A percentile compares a stretch with the other conserved stretches of the same genome.
Evolutionary conservation across 345 rosid genomes (phyloP).

Genomic region (Adansonia digitata): DNA sequence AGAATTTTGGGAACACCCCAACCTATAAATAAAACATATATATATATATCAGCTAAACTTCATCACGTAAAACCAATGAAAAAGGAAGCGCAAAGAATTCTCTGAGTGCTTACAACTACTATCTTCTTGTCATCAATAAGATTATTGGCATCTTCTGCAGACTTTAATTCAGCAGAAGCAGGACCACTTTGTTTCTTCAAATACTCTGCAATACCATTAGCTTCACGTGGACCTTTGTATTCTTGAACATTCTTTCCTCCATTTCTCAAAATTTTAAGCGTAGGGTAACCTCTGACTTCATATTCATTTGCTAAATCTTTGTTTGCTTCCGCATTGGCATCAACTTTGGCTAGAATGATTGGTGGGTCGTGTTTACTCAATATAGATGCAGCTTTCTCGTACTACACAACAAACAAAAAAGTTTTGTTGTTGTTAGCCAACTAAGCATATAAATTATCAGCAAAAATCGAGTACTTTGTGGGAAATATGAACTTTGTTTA

Average conservation of each 20-base stretch:
- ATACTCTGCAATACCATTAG: slow-evolving; percentile 75
- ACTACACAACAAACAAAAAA: slow-evolving; percentile 36
- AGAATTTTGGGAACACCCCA: slow-evolving; percentile 83
- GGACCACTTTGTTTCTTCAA: slow-evolving; percentile 92
- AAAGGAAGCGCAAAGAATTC: neutral
- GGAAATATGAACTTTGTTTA: slow-evolving; percentile 12
- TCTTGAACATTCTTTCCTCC: slow-evolving; percentile 79
- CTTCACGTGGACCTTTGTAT: slow-evolving; percentile 95
- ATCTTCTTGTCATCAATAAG: slow-evolving; percentile 62
- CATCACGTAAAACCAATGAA: neutral
- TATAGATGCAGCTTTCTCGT: slow-evolving; percentile 86
- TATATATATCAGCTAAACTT: neutral
- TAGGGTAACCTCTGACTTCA: slow-evolving; percentile 84
- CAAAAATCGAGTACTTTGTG: neutral
- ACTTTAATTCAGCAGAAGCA: slow-evolving; percentile 74
- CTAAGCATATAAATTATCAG: neutral
- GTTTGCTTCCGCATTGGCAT: slow-evolving; percentile 74
- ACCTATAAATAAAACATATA: slow-evolving; percentile 44
- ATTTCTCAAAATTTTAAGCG: slow-evolving; percentile 75
- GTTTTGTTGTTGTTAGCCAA: neutral
- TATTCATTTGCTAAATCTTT: slow-evolving; percentile 48
- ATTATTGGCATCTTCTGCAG: slow-evolving; percentile 50
- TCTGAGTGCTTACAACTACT: slow-evolving; percentile 47
- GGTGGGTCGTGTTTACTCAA: slow-evolving; percentile 66
- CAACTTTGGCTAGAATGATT: slow-evolving; percentile 74